These are phyloP conservation scores for Xylaria acuta DNA, from an alignment of 495 filamentous ascomycete genomes.

Conservation along the genomic window DNA sequence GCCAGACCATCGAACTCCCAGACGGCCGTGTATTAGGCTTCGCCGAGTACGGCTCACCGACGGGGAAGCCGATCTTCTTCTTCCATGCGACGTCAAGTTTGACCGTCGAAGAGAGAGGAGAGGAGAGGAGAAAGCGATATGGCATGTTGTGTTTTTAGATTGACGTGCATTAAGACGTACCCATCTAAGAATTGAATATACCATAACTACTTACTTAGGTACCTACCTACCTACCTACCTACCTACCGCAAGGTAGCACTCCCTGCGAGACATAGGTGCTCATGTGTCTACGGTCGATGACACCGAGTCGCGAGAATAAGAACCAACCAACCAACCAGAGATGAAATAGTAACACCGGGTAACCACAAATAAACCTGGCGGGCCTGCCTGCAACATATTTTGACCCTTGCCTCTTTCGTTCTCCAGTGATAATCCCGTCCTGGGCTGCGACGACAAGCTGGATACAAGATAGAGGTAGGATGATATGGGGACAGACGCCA, in stretches of 20 bases:
- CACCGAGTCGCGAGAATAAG: not conserved
- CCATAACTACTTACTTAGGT: no score
- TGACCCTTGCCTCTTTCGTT: not conserved
- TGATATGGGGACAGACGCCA: no score
- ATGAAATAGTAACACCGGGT: not conserved
- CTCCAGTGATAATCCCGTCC: not conserved
- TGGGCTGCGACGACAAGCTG: no score
- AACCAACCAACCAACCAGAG: not conserved
- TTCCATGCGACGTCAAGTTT: no score
- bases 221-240: no score
- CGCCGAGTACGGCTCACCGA: not conserved
- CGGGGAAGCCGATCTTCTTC: not conserved
- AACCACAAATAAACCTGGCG: not conserved
- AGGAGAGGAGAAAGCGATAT: not conserved
- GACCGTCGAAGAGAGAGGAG: not conserved
- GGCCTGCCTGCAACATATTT: not conserved
- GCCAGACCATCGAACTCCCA: not conserved
- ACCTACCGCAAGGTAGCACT: no score
- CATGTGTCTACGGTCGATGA: not conserved
- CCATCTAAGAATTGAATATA: not conserved
- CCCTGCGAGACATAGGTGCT: no score
- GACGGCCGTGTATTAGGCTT: not conserved
- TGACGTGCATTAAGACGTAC: not conserved
- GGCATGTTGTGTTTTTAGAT: not conserved
- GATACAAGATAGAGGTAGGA: no score